Evolutionary conservation across 2,329 filamentous ascomycete species (phyloP).

Genomic region (Microcera coccophila): DNA sequence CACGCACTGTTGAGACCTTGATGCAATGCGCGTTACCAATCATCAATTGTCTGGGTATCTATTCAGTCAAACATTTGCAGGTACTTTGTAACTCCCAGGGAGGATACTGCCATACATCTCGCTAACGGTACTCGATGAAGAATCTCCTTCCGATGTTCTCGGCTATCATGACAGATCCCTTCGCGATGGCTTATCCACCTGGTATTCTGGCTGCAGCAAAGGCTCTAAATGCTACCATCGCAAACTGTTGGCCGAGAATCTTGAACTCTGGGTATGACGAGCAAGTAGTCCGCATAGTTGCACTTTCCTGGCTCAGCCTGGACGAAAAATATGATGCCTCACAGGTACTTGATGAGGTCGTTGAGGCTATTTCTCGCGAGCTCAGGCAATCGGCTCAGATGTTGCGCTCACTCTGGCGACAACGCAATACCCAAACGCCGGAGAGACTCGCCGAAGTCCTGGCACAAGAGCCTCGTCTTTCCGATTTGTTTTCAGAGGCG

Average conservation of each 20-base stretch:
- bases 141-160: constrained; percentile 65
- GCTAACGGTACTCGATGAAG: constrained; percentile 34
- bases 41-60: constrained; percentile 55
- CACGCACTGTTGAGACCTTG: constrained; percentile 54
- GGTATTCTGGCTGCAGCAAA: constrained; percentile 51
- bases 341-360: not conserved
- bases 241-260: constrained; percentile 67
- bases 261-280: constrained; percentile 49
- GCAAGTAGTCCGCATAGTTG: constrained; percentile 60
- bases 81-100: constrained; percentile 30
- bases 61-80: constrained; percentile 64
- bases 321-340: constrained; percentile 30
- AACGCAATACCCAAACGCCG: constrained; percentile 10
- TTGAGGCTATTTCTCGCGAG: constrained; percentile 11
- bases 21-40: constrained; percentile 48
- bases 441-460: constrained; percentile 18
- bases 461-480: constrained; percentile 28
- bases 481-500: constrained; percentile 29
- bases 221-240: constrained; percentile 55
- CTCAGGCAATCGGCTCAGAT: constrained; percentile 18
- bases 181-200: constrained; percentile 52
- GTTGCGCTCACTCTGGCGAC: constrained; percentile 22
- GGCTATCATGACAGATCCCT: constrained; percentile 63
- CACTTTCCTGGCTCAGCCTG: constrained; percentile 60
- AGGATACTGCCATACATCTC: not conserved